Evolutionary conservation across 768 basidiomycete species (phyloP).

Genomic region (Tulasnella sp.): DNA sequence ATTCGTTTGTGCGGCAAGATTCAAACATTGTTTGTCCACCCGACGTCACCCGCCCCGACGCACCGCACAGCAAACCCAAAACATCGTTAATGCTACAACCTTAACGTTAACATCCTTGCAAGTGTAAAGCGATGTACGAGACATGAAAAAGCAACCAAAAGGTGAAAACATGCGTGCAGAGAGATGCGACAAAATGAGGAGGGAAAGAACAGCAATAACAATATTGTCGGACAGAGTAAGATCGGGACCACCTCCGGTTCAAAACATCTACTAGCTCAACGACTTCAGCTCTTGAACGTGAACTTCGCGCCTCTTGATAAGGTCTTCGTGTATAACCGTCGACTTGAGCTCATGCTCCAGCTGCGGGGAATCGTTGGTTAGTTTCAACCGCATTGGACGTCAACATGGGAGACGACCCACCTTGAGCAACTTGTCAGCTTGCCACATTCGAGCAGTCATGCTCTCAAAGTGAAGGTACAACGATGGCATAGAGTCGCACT

Average conservation of each 20-base stretch:
- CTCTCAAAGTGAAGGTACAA: constrained; percentile 87
- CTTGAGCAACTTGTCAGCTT: constrained; percentile 84
- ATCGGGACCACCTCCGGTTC: background rate
- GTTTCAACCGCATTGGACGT: background rate
- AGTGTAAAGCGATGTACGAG: background rate
- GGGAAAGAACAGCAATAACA: constrained; percentile 15
- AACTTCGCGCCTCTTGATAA: constrained; percentile 51
- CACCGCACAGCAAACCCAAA: background rate
- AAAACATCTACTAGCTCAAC: background rate
- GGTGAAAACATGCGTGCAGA: background rate
- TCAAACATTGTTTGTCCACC: background rate
- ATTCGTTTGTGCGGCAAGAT: background rate
- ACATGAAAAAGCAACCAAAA: background rate
- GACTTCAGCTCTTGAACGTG: constrained; percentile 45
- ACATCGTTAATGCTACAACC: constrained; percentile 2
- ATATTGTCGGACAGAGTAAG: background rate
- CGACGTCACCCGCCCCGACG: background rate
- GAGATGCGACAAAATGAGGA: constrained; percentile 7
- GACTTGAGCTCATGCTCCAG: constrained; percentile 56
- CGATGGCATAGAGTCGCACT: constrained; percentile 79
- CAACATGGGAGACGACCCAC: constrained; percentile 45
- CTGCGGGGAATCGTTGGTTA: constrained; percentile 38
- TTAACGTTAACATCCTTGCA: constrained; percentile 6
- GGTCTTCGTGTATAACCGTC: constrained; percentile 52
- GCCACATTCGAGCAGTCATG: constrained; percentile 90